A percentile compares a stretch with the other conserved stretches of the same genome.
These are phyloP conservation scores for Melocanna baccifera DNA, from an alignment of 176 grass and related monocot genomes.

Conservation along the genomic window DNA sequence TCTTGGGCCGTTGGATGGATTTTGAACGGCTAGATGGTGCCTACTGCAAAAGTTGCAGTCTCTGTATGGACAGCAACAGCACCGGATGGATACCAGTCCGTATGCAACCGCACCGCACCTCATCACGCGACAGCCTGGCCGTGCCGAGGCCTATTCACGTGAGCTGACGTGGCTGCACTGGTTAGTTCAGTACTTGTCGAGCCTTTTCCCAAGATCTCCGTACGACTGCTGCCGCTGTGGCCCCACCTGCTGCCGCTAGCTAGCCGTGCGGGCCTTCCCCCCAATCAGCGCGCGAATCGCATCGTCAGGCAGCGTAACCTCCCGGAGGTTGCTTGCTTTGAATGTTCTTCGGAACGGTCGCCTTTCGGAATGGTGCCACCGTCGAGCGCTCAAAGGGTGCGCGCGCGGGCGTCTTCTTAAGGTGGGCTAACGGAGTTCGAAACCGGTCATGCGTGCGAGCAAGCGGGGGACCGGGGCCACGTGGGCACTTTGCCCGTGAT, in stretches of 20 bases:
- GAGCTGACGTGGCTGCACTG: constrained; percentile 17
- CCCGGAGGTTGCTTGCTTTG: not conserved
- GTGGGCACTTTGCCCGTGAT: not conserved
- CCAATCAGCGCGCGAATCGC: not conserved
- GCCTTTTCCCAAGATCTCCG: not conserved
- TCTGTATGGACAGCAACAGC: no score
- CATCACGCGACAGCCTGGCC: no score
- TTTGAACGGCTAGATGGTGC: no score
- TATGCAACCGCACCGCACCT: no score
- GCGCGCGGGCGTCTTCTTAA: not conserved
- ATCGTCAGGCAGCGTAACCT: no score
- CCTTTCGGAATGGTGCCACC: not conserved
- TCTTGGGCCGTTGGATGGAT: no score
- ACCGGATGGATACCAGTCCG: no score
- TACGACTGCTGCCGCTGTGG: no score
- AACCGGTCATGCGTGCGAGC: not conserved
- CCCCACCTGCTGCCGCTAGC: no score
- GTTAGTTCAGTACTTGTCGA: not conserved
- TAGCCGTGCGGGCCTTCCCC: no score
- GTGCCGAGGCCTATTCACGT: no score
- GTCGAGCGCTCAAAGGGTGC: constrained; percentile 5
- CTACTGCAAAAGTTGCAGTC: no score
- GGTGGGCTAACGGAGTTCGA: not conserved
- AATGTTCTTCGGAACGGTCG: not conserved
- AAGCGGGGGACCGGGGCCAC: not conserved